Evolutionary conservation across 805 yeast species (phyloP).

Genomic region (Starmerella sirachaensis): DNA sequence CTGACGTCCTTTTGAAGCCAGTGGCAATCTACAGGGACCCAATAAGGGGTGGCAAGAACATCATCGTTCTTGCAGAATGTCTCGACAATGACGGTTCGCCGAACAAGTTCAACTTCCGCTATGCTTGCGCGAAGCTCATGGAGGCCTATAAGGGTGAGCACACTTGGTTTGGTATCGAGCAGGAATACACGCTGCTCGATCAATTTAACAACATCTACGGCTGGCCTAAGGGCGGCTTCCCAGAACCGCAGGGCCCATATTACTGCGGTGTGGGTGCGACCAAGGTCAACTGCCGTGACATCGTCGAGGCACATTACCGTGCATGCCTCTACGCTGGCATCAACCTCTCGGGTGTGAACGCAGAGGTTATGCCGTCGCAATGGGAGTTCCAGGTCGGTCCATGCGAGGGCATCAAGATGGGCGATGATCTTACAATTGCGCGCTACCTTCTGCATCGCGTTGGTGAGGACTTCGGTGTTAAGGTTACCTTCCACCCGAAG

Average conservation of each 20-base stretch:
- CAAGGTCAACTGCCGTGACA: slow-evolving; percentile 94
- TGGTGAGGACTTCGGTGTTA: slow-evolving; percentile 97
- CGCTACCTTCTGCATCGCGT: slow-evolving; percentile 86
- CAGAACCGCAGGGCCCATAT: slow-evolving; percentile 99
- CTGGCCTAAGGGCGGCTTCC: slow-evolving; percentile 99
- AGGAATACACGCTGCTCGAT: slow-evolving; percentile 95
- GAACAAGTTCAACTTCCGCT: slow-evolving; percentile 96
- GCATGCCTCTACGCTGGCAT: slow-evolving; percentile 93
- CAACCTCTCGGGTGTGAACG: slow-evolving; percentile 89
- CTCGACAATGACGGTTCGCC: slow-evolving; percentile 99
- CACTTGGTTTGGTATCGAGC: slow-evolving; percentile 98
- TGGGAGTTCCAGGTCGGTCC: slow-evolving; percentile 99
- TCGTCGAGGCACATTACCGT: slow-evolving; percentile 97
- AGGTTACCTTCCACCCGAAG: slow-evolving; percentile 98
- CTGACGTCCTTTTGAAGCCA: slow-evolving; percentile 93
- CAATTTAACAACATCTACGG: slow-evolving; percentile 82
- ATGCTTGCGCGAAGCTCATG: slow-evolving; percentile 90
- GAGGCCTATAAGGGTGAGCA: slow-evolving; percentile 73
- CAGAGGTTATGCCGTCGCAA: slow-evolving; percentile 99
- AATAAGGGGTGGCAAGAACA: slow-evolving; percentile 95
- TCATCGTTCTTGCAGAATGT: slow-evolving; percentile 89
- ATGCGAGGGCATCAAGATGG: slow-evolving; percentile 89
- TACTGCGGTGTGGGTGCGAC: slow-evolving; percentile 99
- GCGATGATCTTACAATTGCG: slow-evolving; percentile 94
- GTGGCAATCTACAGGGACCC: slow-evolving; percentile 92